phyloP scores from a whole-genome alignment of 169 alveolate genomes.

The Besnoitia besnoiti region DNA sequence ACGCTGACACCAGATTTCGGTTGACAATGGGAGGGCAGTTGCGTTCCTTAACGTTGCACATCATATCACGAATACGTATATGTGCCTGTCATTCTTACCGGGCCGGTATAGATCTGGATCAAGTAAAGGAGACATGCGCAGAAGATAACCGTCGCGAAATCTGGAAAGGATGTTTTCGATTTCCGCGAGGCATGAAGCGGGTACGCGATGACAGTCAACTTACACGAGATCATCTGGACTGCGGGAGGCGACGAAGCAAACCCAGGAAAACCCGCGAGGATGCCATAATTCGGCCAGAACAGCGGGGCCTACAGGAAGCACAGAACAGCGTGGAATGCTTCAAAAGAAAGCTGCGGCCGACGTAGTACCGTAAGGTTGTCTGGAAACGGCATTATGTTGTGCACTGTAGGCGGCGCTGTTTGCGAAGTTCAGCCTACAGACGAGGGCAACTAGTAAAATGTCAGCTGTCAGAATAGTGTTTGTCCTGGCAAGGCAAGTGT shows the following conservation, averaged over 20 bases:
- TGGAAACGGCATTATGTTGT: neutral
- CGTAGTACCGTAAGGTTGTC: slow-evolving; percentile 13
- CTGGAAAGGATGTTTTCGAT: neutral
- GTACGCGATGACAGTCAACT: neutral
- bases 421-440: neutral
- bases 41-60: neutral
- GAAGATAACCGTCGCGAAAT: neutral
- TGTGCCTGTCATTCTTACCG: neutral
- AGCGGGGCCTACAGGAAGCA: neutral
- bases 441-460: slow-evolving; percentile 6
- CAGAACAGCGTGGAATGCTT: neutral
- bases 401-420: neutral
- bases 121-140: neutral
- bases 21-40: slow-evolving; percentile 1
- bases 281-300: neutral
- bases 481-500: neutral
- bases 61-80: neutral
- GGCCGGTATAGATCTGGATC: slow-evolving; percentile 18
- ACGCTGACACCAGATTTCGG: neutral
- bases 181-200: neutral
- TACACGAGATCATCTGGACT: neutral
- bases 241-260: neutral
- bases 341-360: neutral
- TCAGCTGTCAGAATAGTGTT: neutral
- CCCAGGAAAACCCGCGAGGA: neutral